These are phyloP conservation scores for Plasmodium vivax DNA, from an alignment of 169 alveolate genomes.

Conservation along the genomic window DNA sequence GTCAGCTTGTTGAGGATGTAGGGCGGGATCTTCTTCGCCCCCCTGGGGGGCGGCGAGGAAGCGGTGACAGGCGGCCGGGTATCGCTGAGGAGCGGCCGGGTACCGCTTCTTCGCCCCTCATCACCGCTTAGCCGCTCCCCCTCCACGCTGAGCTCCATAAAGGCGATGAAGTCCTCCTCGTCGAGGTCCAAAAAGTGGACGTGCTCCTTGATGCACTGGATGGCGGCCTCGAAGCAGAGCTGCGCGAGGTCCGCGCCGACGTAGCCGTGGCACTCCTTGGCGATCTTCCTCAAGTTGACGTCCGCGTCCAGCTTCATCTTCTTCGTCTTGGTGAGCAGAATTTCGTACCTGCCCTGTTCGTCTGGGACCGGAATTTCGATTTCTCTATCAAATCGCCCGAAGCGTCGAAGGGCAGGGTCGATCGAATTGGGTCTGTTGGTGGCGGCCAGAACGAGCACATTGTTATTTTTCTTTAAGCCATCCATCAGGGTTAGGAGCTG, in stretches of 20 bases:
- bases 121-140: background rate
- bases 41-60: too few relatives aligned
- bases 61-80: too few relatives aligned
- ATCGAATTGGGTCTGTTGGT: constrained; percentile 92
- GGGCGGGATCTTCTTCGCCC: constrained; percentile 72
- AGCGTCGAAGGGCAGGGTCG: constrained; percentile 91
- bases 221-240: constrained; percentile 92
- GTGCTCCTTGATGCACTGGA: constrained; percentile 83
- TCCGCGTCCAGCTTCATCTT: constrained; percentile 89
- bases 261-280: constrained; percentile 94
- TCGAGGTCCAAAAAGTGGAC: constrained; percentile 52
- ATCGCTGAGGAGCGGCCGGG: too few relatives aligned
- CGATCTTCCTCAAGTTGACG: constrained; percentile 87
- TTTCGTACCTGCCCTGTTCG: constrained; percentile 91
- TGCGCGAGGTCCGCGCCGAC: constrained; percentile 94
- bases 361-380: constrained; percentile 90
- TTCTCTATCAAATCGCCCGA: constrained; percentile 91
- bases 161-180: constrained; percentile 65
- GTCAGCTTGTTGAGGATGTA: constrained; percentile 78
- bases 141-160: constrained; percentile 44
- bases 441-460: constrained; percentile 93
- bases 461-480: constrained; percentile 81
- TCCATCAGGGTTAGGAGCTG: constrained; percentile 91
- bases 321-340: constrained; percentile 88
- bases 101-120: too few relatives aligned